These are phyloP conservation scores for Eragrostis tef DNA, from an alignment of 202 grass and related monocot genomes.

Conservation along the genomic window DNA sequence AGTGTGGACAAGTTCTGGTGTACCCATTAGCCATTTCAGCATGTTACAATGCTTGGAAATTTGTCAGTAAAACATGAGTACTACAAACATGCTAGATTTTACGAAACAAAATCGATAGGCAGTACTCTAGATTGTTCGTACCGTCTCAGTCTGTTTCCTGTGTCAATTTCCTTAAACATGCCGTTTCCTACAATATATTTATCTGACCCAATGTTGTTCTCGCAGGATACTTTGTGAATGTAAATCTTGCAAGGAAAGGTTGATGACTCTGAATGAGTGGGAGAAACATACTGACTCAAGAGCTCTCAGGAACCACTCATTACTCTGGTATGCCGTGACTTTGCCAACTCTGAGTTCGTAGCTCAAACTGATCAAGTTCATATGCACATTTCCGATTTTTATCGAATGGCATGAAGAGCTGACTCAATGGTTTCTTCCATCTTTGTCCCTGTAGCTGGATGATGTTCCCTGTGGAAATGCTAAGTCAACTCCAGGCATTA, in stretches of 20 bases:
- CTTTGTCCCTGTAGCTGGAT: slow-evolving; percentile 61
- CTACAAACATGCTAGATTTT: too few species aligned
- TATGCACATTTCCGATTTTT: neutral
- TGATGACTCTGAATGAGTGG: slow-evolving; percentile 72
- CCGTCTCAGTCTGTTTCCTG: neutral
- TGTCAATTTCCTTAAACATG: slow-evolving; percentile 30
- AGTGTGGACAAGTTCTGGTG: too few species aligned
- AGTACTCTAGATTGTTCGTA: too few species aligned
- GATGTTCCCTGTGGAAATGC: slow-evolving; percentile 46
- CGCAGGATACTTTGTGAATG: slow-evolving; percentile 69
- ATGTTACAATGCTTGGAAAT: too few species aligned
- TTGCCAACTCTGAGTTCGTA: neutral
- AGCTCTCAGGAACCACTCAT: slow-evolving; percentile 64
- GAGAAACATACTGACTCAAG: slow-evolving; percentile 78
- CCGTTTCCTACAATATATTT: slow-evolving; percentile 15
- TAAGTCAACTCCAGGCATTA: slow-evolving; percentile 48
- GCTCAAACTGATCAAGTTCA: slow-evolving; percentile 3
- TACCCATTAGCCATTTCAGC: too few species aligned
- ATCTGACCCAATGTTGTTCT: slow-evolving; percentile 40
- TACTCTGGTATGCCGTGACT: slow-evolving; percentile 54
- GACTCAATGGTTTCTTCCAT: neutral
- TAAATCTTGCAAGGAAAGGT: slow-evolving; percentile 64
- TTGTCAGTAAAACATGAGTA: too few species aligned
- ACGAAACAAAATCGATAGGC: too few species aligned
- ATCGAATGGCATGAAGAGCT: slow-evolving; percentile 4